Evolutionary conservation across 495 filamentous ascomycete genomes (phyloP).

Genomic region (Annulohypoxylon bovei): DNA sequence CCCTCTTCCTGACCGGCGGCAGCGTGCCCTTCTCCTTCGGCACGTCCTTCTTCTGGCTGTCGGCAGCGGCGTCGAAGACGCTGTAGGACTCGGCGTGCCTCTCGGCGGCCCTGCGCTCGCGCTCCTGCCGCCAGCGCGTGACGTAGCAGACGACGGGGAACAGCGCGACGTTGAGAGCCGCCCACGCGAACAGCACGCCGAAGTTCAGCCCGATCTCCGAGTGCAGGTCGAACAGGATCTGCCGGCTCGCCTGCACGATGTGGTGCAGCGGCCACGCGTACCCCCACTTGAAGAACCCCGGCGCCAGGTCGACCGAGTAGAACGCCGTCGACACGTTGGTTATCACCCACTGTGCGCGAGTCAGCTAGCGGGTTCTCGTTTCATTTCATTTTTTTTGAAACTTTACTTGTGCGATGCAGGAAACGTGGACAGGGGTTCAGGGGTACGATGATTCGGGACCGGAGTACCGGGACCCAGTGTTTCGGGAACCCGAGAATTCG

Average conservation of each 20-base stretch:
- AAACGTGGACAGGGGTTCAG: background rate
- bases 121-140: conserved; percentile 67
- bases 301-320: conserved; percentile 68
- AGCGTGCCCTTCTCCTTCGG: conserved; percentile 36
- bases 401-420: background rate
- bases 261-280: conserved; percentile 78
- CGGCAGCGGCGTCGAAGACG: conserved; percentile 26
- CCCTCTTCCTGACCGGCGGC: conserved; percentile 37
- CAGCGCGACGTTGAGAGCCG: conserved; percentile 61
- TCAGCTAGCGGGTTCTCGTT: background rate
- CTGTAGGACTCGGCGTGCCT: conserved; percentile 22
- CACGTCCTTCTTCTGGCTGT: conserved; percentile 31
- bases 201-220: conserved; percentile 72
- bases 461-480: background rate
- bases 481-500: background rate
- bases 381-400: background rate
- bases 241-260: conserved; percentile 70
- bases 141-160: conserved; percentile 71
- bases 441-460: background rate
- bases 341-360: conserved; percentile 66
- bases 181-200: conserved; percentile 70
- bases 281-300: conserved; percentile 72
- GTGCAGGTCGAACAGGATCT: conserved; percentile 70
- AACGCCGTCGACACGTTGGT: conserved; percentile 74
- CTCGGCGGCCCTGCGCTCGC: conserved; percentile 43